Evolutionary conservation across 345 rosid genomes (phyloP).

Genomic region (Ailanthus altissimus): DNA sequence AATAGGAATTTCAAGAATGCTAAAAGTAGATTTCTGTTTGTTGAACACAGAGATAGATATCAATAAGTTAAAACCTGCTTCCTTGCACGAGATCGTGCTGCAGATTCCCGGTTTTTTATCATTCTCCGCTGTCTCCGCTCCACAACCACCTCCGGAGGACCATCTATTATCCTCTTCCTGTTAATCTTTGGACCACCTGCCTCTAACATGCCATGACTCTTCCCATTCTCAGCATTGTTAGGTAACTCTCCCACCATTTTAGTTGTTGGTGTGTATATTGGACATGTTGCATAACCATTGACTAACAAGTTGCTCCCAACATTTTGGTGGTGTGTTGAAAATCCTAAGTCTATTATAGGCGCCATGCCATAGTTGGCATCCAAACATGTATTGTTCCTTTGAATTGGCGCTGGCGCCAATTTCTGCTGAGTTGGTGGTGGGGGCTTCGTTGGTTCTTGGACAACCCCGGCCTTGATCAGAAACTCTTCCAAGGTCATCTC

Average conservation of each 20-base stretch:
- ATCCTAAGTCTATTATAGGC: slow-evolving; percentile 35
- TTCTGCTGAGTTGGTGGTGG: slow-evolving; percentile 15
- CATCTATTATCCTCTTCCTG: slow-evolving; percentile 61
- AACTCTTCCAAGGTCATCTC: slow-evolving; percentile 89
- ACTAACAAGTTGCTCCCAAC: slow-evolving; percentile 21
- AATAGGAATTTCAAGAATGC: neutral
- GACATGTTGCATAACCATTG: slow-evolving; percentile 39
- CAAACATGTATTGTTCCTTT: slow-evolving; percentile 24
- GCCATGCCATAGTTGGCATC: slow-evolving; percentile 40
- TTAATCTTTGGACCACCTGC: slow-evolving; percentile 35
- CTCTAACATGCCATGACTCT: slow-evolving; percentile 33
- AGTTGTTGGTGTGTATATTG: slow-evolving; percentile 29
- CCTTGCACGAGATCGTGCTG: slow-evolving; percentile 92
- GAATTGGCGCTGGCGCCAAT: slow-evolving; percentile 13
- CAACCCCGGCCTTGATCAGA: slow-evolving; percentile 78
- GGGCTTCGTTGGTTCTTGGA: slow-evolving; percentile 45
- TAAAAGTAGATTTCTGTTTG: neutral
- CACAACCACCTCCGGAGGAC: slow-evolving; percentile 68
- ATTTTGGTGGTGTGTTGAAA: slow-evolving; percentile 26
- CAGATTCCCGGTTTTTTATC: slow-evolving; percentile 94
- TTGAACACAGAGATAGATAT: too few species aligned
- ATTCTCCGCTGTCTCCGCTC: slow-evolving; percentile 86
- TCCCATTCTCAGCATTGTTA: slow-evolving; percentile 34
- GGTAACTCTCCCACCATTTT: slow-evolving; percentile 44
- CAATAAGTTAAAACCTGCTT: slow-evolving; percentile 54